Percentiles rank a stretch among this genome's conserved stretches.
These are phyloP conservation scores for Croton laevigatus DNA, from an alignment of 441 rosid species.

Conservation along the genomic window DNA sequence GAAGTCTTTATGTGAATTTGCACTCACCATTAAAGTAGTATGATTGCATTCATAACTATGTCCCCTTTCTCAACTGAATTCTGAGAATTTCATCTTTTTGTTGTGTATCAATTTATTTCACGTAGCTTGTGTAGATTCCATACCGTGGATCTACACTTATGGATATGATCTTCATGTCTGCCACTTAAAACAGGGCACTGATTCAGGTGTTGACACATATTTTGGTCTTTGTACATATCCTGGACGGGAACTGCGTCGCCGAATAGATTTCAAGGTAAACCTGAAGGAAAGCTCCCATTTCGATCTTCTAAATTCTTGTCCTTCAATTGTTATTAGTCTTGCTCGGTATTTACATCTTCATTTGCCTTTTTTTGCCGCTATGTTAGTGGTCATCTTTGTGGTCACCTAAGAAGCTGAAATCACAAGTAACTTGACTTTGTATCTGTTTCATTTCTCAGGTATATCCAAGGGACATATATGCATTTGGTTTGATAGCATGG, in stretches of 20 bases:
- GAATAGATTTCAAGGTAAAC: constrained; percentile 85
- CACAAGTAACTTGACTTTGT: not conserved
- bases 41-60: no score
- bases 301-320: not conserved
- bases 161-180: not conserved
- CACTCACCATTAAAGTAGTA: no score
- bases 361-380: not conserved
- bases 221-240: constrained; percentile 89
- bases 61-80: not conserved
- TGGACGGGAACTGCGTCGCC: constrained; percentile 74
- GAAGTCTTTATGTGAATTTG: not conserved
- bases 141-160: not conserved
- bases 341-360: not conserved
- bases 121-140: not conserved
- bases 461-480: constrained; percentile 83
- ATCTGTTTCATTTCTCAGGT: constrained; percentile 43
- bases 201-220: constrained; percentile 87
- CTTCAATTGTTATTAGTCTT: not conserved
- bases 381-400: not conserved
- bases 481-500: constrained; percentile 92
- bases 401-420: not conserved
- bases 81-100: not conserved
- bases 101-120: not conserved
- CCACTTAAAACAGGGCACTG: constrained; percentile 54
- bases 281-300: not conserved